These are phyloP conservation scores for Corylus americana DNA, from an alignment of 306 rosid species.

Conservation along the genomic window DNA sequence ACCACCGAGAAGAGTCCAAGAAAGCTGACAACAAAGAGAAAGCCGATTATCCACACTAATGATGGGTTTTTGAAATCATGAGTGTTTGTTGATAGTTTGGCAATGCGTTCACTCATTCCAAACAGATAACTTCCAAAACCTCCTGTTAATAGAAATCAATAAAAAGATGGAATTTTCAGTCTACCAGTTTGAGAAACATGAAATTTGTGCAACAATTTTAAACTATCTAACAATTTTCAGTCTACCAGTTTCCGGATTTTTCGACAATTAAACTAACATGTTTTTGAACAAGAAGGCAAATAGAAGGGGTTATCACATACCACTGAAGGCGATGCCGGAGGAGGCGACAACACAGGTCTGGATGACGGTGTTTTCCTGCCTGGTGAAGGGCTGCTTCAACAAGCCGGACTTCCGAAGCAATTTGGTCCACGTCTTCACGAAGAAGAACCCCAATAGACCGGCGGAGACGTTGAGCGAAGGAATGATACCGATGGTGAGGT, in stretches of 20 bases:
- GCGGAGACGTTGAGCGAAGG: slow-evolving; percentile 65
- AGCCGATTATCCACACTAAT: slow-evolving; percentile 16
- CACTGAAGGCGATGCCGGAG: slow-evolving; percentile 62
- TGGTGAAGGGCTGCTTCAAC: slow-evolving; percentile 52
- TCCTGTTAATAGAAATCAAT: slow-evolving; percentile 4
- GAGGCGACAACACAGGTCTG: slow-evolving; percentile 67
- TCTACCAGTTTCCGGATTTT: too few relatives aligned
- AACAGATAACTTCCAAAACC: slow-evolving; percentile 14
- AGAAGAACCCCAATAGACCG: slow-evolving; percentile 54
- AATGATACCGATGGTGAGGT: slow-evolving; percentile 58
- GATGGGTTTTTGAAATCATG: slow-evolving; percentile 8
- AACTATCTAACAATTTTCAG: too few relatives aligned
- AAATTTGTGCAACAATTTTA: too few relatives aligned
- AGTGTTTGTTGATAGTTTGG: slow-evolving; percentile 5
- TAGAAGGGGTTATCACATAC: slow-evolving; percentile 13
- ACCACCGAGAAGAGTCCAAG: slow-evolving; percentile 20
- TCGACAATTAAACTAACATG: too few relatives aligned
- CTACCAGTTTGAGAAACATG: too few relatives aligned
- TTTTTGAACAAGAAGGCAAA: too few relatives aligned
- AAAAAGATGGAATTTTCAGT: not conserved
- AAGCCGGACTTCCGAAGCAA: slow-evolving; percentile 39
- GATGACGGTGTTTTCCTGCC: slow-evolving; percentile 64
- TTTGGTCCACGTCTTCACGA: slow-evolving; percentile 53
- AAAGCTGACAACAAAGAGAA: slow-evolving; percentile 20
- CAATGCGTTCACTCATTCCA: not conserved